Base-by-base conservation (phyloP, 208 protist species). In the Phytomonas sp. region DNA sequence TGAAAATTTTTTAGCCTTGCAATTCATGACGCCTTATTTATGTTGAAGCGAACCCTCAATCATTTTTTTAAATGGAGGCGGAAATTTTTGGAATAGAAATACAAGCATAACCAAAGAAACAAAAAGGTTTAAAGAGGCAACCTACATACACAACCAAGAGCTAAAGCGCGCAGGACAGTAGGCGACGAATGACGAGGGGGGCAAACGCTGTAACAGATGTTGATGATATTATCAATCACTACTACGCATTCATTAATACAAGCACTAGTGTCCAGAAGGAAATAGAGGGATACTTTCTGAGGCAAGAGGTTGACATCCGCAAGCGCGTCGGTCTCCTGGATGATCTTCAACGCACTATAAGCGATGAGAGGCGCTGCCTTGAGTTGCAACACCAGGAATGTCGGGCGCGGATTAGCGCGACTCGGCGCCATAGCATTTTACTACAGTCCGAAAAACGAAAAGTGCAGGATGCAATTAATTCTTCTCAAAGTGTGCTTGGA, bases 311-410 rank as follows among this genome's bases (percentile, higher is more conserved):
- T 0, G 70, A 87, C 61, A 96, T 96, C 51, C 87, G 91, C 53
- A 84, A 87, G 36, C 85, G 91, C 9, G 91, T 96, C 0, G 74
- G 78, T 7, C 68, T 93, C 43, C 78, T 96, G 7, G 91, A 96
- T 59, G 81, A 89, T 43, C 78, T 93, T 63, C 88, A 93, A 59
- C 79, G 82, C 43, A 82, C 76, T 51, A 91, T 96, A 37, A 81
- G 88, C 0, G 85, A 96, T 34, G 91, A 96, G 80, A 80, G 91
- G 20, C 79, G 82, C n/a, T 87, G 82, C 64, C 75, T 96, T 1
- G 86, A 96, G 71, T 63, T 87, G 15, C 88, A 93, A 56, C 91
- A 96, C 56, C 84, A 96, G 66, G 84, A 96, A 71, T 96, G 91
- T 69, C 77, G 91, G 15, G 75, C 74, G 31, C 85, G 90, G 76